These are phyloP conservation scores for Penicillium sp. DNA, from an alignment of 2,329 filamentous ascomycete species.

Conservation along the genomic window DNA sequence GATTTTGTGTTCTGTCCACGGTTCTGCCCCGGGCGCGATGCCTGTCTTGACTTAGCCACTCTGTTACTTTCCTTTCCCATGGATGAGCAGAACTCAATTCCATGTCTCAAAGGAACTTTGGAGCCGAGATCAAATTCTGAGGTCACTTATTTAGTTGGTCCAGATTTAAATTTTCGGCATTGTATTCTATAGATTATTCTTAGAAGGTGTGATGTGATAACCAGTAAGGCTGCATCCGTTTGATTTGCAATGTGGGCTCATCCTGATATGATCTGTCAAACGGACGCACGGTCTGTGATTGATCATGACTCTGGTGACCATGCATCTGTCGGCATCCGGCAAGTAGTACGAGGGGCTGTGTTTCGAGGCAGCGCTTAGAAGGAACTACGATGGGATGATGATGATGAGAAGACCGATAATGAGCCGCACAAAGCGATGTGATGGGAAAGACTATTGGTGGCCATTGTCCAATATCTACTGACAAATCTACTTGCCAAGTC, in stretches of 20 bases:
- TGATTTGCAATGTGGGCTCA: background rate
- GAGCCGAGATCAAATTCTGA: background rate
- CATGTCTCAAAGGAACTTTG: background rate
- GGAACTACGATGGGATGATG: background rate
- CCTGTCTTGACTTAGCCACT: conserved; percentile 10
- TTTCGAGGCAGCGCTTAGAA: background rate
- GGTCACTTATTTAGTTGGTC: background rate
- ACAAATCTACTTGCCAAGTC: background rate
- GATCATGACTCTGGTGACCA: conserved; percentile 2
- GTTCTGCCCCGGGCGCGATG: conserved; percentile 14
- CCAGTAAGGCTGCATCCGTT: background rate
- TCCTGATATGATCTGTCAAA: conserved; percentile 6
- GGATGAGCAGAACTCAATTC: conserved; percentile 8
- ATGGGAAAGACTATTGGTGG: background rate
- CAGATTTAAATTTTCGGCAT: background rate
- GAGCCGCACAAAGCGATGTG: conserved; percentile 2
- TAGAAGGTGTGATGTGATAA: background rate
- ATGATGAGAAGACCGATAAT: background rate
- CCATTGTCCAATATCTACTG: background rate
- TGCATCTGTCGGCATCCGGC: conserved; percentile 7
- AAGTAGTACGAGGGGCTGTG: conserved; percentile 1
- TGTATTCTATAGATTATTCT: background rate
- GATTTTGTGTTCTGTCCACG: background rate
- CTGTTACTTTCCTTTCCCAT: background rate
- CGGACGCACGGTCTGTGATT: conserved; percentile 10